Evolutionary conservation across 2,329 filamentous ascomycete species (phyloP), one percentile per base, ranked within the genome.

Genomic region (Myriangium duriaei): DNA sequence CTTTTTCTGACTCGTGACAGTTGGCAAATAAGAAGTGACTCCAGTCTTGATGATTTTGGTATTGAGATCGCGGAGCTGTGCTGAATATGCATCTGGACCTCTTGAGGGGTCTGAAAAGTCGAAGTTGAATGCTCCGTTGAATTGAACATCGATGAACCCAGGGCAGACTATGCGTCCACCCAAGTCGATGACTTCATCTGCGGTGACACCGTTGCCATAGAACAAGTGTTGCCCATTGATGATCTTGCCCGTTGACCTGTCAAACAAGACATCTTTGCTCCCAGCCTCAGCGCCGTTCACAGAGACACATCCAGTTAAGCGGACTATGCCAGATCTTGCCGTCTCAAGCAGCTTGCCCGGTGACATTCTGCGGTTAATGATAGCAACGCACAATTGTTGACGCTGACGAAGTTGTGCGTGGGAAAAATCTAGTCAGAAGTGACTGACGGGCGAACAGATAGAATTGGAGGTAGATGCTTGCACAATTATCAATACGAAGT

Each of bases 41-140:
- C 87, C 86, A 1, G 81, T 92, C 49, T 73, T 63, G 18, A 86
- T 69, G 37, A 95, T 67, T 18, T 72, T 68, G 47, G 67, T 73
- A 59, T 91, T 91, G 43, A 88, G 68, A 41, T 75, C 67, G 45
- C 67, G 68, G 34, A 94, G 63, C n/a, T 74, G 76, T 56, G 83
- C 79, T 41, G 73, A 72, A 51, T 92, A 94, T 50, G 80, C 74
- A 11, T 77, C 58, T 21, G 59, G 69, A 34, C 54, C 50, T 15
- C 49, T 38, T n/a, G 81, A 74, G 7, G 85, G 67, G 1, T 76
- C 75, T 3, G 84, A 91, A 58, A 92, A 94, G 64, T 94, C 88
- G 66, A 94, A 92, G 40, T 86, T 86, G 51, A 86, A 88, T 7
- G 82, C 86, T 33, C 87, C 87, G 52, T 95, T 95, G 49, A 95